Evolutionary conservation across 106 monocot genomes (phyloP).

Genomic region (Phalaenopsis equestris): DNA sequence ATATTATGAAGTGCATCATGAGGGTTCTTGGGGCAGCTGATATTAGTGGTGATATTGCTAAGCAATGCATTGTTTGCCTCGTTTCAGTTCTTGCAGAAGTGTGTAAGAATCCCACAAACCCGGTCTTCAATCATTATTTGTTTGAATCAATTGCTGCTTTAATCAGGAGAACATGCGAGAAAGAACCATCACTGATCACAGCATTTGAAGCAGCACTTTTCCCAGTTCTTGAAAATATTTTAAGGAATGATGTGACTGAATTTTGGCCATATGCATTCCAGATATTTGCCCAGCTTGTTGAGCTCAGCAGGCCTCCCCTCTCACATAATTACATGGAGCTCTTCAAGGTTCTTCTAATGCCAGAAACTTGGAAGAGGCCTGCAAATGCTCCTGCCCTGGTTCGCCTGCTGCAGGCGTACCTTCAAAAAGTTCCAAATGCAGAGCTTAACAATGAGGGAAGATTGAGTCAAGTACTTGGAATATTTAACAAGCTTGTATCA

Average conservation of each 20-base stretch:
- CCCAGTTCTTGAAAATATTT: constrained; percentile 78
- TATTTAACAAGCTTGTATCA: constrained; percentile 52
- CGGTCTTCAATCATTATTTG: constrained; percentile 84
- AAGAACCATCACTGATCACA: constrained; percentile 43
- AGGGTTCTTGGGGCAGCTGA: constrained; percentile 61
- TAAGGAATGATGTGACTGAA: constrained; percentile 74
- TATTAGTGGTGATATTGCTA: constrained; percentile 40
- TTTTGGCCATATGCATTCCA: constrained; percentile 99
- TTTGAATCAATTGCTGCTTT: constrained; percentile 89
- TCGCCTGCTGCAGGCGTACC: constrained; percentile 63
- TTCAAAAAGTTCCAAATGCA: constrained; percentile 80
- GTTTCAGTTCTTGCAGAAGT: constrained; percentile 59
- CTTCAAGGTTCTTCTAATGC: constrained; percentile 63
- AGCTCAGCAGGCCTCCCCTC: constrained; percentile 62
- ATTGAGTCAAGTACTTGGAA: constrained; percentile 62
- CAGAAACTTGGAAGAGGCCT: constrained; percentile 67
- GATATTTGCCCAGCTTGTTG: constrained; percentile 90
- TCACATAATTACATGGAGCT: constrained; percentile 76
- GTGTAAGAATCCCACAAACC: constrained; percentile 91
- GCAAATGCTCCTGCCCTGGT: constrained; percentile 81
- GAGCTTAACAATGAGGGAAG: constrained; percentile 71
- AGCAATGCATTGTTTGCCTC: constrained; percentile 42
- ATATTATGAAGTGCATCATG: constrained; percentile 98
- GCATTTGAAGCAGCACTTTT: constrained; percentile 70
- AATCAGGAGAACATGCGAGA: constrained; percentile 62